Base-by-base conservation (phyloP, 129 eudicot genomes). In the Flaveria bidentis region DNA sequence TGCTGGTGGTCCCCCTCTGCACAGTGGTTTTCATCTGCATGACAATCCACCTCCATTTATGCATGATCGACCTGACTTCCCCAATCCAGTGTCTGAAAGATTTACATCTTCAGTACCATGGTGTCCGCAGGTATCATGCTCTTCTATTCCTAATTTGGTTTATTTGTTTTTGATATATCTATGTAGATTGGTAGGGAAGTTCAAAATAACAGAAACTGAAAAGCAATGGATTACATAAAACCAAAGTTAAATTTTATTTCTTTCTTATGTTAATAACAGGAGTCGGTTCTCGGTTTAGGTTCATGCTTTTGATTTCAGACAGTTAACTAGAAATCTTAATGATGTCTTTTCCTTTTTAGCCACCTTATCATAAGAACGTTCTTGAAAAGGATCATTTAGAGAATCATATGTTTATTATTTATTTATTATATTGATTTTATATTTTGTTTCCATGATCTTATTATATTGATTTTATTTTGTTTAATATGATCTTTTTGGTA, bases 31-130 rank as follows among this genome's bases (percentile, higher is more conserved):
- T 83, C 93, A 86, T 77, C 94, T 87, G 15, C 96, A 66, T 75
- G 96, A 82, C 20, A 88, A 84, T 61, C 86, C 74, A 63, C 90
- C 88, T 68, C 96, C 98, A 16, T 93, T 83, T 88, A 76, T 83
- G 78, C 94, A 85, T 69, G 86, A 92, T 83, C 76, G 93, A 72
- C 93, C 88, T 22, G 98, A 93, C 67, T 81, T 93, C 11, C 91
- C 87, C 39, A 93, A 88, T 72, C 91, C 80, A 65, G 76, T 84
- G 42, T 72, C 96, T 62, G 98, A 90, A 52, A 84, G 97, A 82
- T 72, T 82, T 69, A 79, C 91, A 53, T 60, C 91, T 68, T 68
- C 89, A 28, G 81, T 79, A 46, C 87, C 90, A 69, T 94, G 97
- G 97, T 89, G 91, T 33, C 93, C 97, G 46, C 97, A 87, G 93